Percentiles rank a stretch among this genome's conserved stretches.
These are phyloP conservation scores for Gossypium gossypioides DNA, from an alignment of 441 rosid genomes.

Conservation along the genomic window DNA sequence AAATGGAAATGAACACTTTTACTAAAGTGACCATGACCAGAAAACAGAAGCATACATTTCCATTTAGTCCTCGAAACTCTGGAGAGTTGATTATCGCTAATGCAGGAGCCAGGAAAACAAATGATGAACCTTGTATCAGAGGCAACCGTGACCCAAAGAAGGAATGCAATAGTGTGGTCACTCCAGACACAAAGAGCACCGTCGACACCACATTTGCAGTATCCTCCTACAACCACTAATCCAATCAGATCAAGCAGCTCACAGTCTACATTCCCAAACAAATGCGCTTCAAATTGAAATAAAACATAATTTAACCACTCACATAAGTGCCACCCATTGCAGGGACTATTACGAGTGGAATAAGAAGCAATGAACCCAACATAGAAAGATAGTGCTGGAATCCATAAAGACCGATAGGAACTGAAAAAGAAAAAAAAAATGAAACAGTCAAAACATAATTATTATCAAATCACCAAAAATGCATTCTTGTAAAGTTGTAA, in stretches of 20 bases:
- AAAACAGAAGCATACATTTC: constrained; percentile 54
- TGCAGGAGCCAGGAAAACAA: constrained; percentile 83
- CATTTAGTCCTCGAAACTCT: constrained; percentile 68
- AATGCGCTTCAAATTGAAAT: not conserved
- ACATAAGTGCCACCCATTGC: constrained; percentile 95
- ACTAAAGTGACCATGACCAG: not conserved
- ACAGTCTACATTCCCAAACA: not conserved
- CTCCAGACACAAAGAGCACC: constrained; percentile 73
- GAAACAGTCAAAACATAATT: constrained; percentile 3
- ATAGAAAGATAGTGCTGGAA: constrained; percentile 88
- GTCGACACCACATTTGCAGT: constrained; percentile 74
- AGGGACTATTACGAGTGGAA: constrained; percentile 89
- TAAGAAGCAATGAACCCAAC: constrained; percentile 77
- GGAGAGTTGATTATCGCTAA: constrained; percentile 83
- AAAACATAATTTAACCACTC: constrained; percentile 30
- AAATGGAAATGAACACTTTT: not conserved
- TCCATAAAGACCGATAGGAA: constrained; percentile 87
- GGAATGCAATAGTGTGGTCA: constrained; percentile 81
- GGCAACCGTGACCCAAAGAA: constrained; percentile 90
- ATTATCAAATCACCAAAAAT: constrained; percentile 2
- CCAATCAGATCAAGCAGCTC: constrained; percentile 26
- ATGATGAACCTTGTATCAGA: constrained; percentile 87
- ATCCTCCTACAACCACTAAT: constrained; percentile 72
- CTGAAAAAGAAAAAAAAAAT: constrained; percentile 27
- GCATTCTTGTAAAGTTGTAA: not conserved